Evolutionary conservation across 148 eudicot species (phyloP).

Genomic region (Chenopodium berlandieri): DNA sequence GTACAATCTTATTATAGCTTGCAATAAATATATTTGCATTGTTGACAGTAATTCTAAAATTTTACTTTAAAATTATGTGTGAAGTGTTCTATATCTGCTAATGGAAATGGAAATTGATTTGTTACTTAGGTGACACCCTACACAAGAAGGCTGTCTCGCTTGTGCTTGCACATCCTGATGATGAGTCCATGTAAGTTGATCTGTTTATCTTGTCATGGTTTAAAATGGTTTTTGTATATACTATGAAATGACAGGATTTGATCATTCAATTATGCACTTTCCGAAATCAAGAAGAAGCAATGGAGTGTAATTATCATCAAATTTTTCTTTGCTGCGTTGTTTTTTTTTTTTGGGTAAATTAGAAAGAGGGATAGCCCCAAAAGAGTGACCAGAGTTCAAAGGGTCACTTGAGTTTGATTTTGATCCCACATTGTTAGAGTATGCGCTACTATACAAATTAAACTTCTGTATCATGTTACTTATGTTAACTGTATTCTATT

Average conservation of each 20-base stretch:
- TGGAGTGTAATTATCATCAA: background rate
- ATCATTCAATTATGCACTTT: background rate
- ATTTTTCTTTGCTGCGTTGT: background rate
- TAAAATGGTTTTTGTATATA: background rate
- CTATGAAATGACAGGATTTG: background rate
- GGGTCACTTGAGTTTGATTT: too few species aligned
- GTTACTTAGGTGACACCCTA: conserved; percentile 24
- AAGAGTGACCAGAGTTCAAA: too few species aligned
- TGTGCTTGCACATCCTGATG: conserved; percentile 96
- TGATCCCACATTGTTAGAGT: too few species aligned
- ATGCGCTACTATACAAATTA: background rate
- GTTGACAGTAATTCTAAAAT: too few species aligned
- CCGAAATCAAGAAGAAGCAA: background rate
- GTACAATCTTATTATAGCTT: too few species aligned
- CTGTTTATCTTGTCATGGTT: background rate
- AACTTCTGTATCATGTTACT: background rate
- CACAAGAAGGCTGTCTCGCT: conserved; percentile 58
- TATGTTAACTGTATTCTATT: background rate
- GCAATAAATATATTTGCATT: too few species aligned
- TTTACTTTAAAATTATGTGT: background rate
- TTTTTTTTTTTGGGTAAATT: too few species aligned
- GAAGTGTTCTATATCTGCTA: background rate
- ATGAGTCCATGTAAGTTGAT: conserved; percentile 79
- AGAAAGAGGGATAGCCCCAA: too few species aligned
- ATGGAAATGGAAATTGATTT: conserved; percentile 6